A percentile compares a stretch with the other conserved stretches of the same genome.
Evolutionary conservation across 2,329 filamentous ascomycete genomes (phyloP).

Genomic region (Pseudogymnoascus sp.): DNA sequence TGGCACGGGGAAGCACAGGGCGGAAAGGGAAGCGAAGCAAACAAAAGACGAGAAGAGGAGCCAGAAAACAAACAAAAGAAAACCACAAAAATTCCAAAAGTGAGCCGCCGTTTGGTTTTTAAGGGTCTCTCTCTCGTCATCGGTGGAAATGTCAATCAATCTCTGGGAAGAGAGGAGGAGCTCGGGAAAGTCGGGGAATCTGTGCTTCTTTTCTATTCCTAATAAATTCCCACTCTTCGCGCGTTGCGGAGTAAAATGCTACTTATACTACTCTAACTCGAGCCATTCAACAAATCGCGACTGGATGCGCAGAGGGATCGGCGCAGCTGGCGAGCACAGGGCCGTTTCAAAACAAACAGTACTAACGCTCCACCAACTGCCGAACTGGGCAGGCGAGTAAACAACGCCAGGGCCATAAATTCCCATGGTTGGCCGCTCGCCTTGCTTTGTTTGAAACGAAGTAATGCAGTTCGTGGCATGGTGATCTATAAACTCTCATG

Average conservation of each 20-base stretch:
- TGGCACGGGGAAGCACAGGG: background rate
- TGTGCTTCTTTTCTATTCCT: constrained; percentile 1
- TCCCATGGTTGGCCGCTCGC: background rate
- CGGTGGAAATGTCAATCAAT: background rate
- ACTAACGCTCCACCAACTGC: background rate
- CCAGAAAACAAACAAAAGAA: background rate
- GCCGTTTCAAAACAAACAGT: background rate
- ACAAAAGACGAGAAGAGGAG: background rate
- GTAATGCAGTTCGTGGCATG: background rate
- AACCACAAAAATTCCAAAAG: background rate
- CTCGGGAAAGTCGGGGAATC: background rate
- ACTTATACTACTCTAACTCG: background rate
- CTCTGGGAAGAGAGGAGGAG: background rate
- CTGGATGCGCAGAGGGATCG: background rate
- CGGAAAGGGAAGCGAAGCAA: background rate
- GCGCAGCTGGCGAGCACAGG: background rate
- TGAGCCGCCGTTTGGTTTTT: background rate
- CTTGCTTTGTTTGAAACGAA: background rate
- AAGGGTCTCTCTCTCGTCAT: background rate
- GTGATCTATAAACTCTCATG: background rate
- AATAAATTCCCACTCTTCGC: background rate
- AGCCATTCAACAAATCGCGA: background rate
- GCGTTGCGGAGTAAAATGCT: background rate
- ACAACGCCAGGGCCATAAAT: background rate
- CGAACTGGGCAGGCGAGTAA: background rate